Conservation (phyloP, 352 stramenopile species). For the Halophytophthora polymorphica region DNA sequence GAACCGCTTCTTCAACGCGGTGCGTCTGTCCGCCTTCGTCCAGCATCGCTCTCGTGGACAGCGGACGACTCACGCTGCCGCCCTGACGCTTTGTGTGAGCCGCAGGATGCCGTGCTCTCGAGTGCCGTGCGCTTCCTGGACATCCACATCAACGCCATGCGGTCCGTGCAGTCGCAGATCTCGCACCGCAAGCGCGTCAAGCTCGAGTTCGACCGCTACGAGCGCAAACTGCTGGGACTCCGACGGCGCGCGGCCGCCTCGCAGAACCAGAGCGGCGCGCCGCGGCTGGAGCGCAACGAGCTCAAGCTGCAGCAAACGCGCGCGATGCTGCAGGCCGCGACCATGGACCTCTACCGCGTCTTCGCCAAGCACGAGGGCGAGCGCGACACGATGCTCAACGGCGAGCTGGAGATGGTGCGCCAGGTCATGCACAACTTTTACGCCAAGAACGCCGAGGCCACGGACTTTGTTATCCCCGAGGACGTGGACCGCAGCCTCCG, state of each 20-base stretch:
- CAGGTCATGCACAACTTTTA: conserved; percentile 83
- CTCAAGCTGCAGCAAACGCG: conserved; percentile 48
- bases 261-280: conserved; percentile 5
- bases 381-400: conserved; percentile 70
- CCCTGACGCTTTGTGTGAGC: not conserved
- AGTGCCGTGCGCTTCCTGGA: conserved; percentile 64
- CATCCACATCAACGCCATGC: conserved; percentile 78
- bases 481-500: conserved; percentile 49
- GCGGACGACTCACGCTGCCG: not conserved
- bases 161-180: conserved; percentile 70
- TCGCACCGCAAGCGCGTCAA: conserved; percentile 61
- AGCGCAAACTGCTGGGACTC: conserved; percentile 47
- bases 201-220: conserved; percentile 72
- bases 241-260: conserved; percentile 13
- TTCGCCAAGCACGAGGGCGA: conserved; percentile 80
- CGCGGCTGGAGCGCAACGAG: conserved; percentile 57
- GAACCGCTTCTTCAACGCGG: conserved; percentile 72
- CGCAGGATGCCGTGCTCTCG: conserved; percentile 56
- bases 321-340: conserved; percentile 43
- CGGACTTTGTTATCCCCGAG: conserved; percentile 56
- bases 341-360: conserved; percentile 64
- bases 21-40: conserved; percentile 6
- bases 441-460: conserved; percentile 65
- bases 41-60: not conserved
- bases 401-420: conserved; percentile 76